Percentiles rank a stretch among this genome's conserved stretches.
phyloP scores from a whole-genome alignment of 768 basidiomycete genomes.

The Xanthoconium stramineum region DNA sequence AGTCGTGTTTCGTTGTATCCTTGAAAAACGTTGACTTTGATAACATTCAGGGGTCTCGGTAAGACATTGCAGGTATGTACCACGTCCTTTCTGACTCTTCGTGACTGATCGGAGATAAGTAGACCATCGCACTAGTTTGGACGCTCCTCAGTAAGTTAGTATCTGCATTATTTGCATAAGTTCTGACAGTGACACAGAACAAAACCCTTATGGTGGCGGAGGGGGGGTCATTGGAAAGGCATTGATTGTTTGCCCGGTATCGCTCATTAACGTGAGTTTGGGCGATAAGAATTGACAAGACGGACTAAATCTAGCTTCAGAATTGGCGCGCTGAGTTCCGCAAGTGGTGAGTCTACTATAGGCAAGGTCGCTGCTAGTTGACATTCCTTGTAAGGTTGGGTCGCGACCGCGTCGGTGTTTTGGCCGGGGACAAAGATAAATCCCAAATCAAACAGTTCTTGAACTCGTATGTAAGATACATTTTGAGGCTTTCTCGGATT shows the following conservation, averaged over 20 bases:
- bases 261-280: slow-evolving; percentile 68
- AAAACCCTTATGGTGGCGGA: slow-evolving; percentile 71
- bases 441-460: slow-evolving; percentile 64
- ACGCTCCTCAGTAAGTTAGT: slow-evolving; percentile 76
- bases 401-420: slow-evolving; percentile 52
- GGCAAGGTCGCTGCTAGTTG: background rate
- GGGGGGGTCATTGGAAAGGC: slow-evolving; percentile 67
- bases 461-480: slow-evolving; percentile 52
- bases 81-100: background rate
- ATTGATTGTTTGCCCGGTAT: slow-evolving; percentile 92
- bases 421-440: slow-evolving; percentile 60
- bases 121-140: slow-evolving; percentile 89
- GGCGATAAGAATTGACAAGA: background rate
- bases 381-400: slow-evolving; percentile 38
- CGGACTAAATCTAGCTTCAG: slow-evolving; percentile 34
- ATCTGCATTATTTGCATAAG: background rate
- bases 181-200: slow-evolving; percentile 47
- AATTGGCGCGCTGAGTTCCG: slow-evolving; percentile 96
- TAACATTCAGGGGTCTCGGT: slow-evolving; percentile 79
- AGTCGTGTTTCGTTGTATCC: slow-evolving; percentile 4
- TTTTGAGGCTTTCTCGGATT: background rate
- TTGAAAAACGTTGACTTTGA: slow-evolving; percentile 10
- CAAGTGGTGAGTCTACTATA: slow-evolving; percentile 72
- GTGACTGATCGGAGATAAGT: slow-evolving; percentile 16
- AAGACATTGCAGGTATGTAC: slow-evolving; percentile 77